Base-by-base conservation (phyloP, 306 rosid species). In the Vigna nakashimae region DNA sequence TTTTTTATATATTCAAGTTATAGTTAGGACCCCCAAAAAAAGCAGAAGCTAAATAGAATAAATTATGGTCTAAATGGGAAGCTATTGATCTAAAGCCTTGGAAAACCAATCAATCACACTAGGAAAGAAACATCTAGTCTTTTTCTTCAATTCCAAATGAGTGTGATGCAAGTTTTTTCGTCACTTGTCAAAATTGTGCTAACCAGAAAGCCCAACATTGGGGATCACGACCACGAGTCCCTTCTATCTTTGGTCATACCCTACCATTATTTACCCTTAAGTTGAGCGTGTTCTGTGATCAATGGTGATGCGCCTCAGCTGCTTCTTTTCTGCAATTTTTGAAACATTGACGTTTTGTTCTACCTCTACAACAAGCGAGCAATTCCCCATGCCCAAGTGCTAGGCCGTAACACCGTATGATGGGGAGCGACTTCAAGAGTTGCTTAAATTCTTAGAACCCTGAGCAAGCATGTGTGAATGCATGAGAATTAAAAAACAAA, bases 61-160 rank as follows among this genome's bases (percentile, higher is more conserved):
- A 42, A 48, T 32, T 75, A 24, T 73, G 56, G 57, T 73, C 57
- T 67, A 73, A 73, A 59, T 9, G 17, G 28, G 45, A 74, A 28
- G 69, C 58, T 43, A 58, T 43, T 4, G 17, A 24, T 73, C 38
- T 58, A 24, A 24, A 58, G 43, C 16, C 28, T 43, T 24, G 56
- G 69, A 73, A 57, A 58, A 58, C 51, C 58, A 58, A 65, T 43
- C 77, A 56, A 65, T 28, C 77, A 56, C 77, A 7, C 12, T 8
- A 8, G 3, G 4, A 53, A 40, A 15, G 22, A 38, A 38, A 40
- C 43, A 38, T 56, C 9, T 40, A 56, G 53, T n/a, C 36, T 42
- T 2, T 72, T 55, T 56, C 67, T 40, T 64, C 28, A 15, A 42
- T 24, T 69, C 58, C 70, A 45, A 74, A 28, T 24, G 58, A 13